Base-by-base conservation (phyloP, 805 yeast genomes). In the Blastobotrys chiropterorum region DNA sequence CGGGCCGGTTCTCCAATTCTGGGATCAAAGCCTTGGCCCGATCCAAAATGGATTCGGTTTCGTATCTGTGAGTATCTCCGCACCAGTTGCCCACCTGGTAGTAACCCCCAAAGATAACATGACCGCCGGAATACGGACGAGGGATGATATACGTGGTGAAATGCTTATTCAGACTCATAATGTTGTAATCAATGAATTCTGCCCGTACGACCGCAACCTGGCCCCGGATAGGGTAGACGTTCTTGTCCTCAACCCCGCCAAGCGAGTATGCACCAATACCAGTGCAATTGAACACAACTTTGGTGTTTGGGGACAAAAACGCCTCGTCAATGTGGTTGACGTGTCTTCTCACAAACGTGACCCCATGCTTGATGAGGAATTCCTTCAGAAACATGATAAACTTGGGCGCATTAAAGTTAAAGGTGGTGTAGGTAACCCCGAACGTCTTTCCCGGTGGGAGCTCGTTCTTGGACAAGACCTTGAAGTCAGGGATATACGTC, bases 71-170 rank as follows among this genome's bases (percentile, higher is more conserved):
- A 1, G 88, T 79, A 54, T 80, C 85, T 1, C 77, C 78, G 13
- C 78, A 72, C 83, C 83, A 82, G 59, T 81, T 79, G 53, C 76
- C 79, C 57, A 75, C 74, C 57, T 85, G 90, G 59, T 82, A 64
- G 58, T 75, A 86, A 1, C 95, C 95, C 22, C 95, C 95, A 16
- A 87, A 72, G 44, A 87, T 75, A 26, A 86, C 74, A 56, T 85
- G 83, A 52, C 81, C 85, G 50, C 77, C 74, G 1, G 86, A 79
- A 51, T 72, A 67, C 0, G 90, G 89, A 55, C 92, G 75, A 52
- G 88, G 88, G 63, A 86, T 86, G 48, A 82, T 73, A 58, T 86
- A 86, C 0, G 89, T 83, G 2, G 86, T 80, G 53, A 70, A 73
- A 47, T 75, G 78, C 2, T 64, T 67, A n/a, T 85, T 84, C 86